A percentile compares a stretch with the other conserved stretches of the same genome.
Conservation (phyloP, 2,329 filamentous ascomycete species). For the Alternaria metachromatica region DNA sequence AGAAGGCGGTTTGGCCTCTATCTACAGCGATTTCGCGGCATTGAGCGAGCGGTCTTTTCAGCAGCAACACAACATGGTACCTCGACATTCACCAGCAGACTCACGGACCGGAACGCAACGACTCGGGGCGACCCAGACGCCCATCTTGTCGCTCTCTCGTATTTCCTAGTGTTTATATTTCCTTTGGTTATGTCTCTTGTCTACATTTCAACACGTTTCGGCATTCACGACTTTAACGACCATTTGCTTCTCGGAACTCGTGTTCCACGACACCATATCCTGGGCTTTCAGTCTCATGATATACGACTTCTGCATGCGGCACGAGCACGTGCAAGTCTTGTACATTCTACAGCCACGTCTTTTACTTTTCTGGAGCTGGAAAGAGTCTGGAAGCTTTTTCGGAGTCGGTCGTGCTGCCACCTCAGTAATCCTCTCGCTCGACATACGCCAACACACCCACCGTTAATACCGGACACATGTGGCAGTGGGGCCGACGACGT, state of each 20-base stretch:
- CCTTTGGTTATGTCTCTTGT: slow-evolving; percentile 41
- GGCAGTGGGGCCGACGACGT: slow-evolving; percentile 27
- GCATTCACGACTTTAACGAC: slow-evolving; percentile 49
- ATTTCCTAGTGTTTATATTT: slow-evolving; percentile 43
- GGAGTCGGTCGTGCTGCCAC: slow-evolving; percentile 27
- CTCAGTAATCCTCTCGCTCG: slow-evolving; percentile 17
- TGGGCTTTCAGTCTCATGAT: slow-evolving; percentile 41
- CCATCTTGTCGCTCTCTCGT: slow-evolving; percentile 18
- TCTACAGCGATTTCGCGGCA: slow-evolving; percentile 25
- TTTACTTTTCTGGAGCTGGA: slow-evolving; percentile 35
- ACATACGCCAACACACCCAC: slow-evolving; percentile 10
- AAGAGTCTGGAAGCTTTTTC: slow-evolving; percentile 16
- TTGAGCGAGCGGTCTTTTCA: slow-evolving; percentile 26
- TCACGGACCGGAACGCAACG: slow-evolving; percentile 43
- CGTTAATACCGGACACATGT: slow-evolving; percentile 19
- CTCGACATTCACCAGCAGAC: slow-evolving; percentile 60
- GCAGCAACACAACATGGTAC: slow-evolving; percentile 18
- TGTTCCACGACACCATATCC: slow-evolving; percentile 34
- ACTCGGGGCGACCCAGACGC: slow-evolving; percentile 5
- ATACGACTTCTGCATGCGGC: slow-evolving; percentile 47
- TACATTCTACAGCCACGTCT: slow-evolving; percentile 40
- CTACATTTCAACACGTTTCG: slow-evolving; percentile 37
- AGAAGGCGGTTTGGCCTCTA: slow-evolving; percentile 30
- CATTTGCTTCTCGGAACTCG: slow-evolving; percentile 32
- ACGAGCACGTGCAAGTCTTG: slow-evolving; percentile 46